Percentiles rank a stretch among this genome's conserved stretches.
Evolutionary conservation across 805 yeast species (phyloP).

Genomic region (Maudiozyma pseudohumilis): DNA sequence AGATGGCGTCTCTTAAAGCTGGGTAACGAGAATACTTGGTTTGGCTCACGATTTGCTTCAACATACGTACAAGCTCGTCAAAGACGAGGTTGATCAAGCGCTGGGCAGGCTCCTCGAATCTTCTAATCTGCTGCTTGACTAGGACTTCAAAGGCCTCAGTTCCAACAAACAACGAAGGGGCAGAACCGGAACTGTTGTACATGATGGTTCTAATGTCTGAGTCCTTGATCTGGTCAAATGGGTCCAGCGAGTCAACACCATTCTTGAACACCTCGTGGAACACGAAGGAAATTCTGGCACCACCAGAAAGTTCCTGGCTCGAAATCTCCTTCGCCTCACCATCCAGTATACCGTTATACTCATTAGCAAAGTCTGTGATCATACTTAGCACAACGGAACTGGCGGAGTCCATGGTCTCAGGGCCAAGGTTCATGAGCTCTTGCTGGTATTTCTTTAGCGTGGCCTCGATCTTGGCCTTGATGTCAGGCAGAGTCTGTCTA

Average conservation of each 20-base stretch:
- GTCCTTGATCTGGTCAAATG: slow-evolving; percentile 92
- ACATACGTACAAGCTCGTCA: slow-evolving; percentile 87
- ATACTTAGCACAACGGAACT: slow-evolving; percentile 81
- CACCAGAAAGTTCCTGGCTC: slow-evolving; percentile 87
- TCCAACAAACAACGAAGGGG: slow-evolving; percentile 94
- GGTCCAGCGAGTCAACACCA: slow-evolving; percentile 86
- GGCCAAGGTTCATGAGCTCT: slow-evolving; percentile 73
- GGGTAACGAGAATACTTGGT: slow-evolving; percentile 87
- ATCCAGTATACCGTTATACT: slow-evolving; percentile 79
- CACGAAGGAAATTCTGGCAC: slow-evolving; percentile 94
- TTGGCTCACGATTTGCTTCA: slow-evolving; percentile 73
- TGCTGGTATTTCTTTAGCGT: slow-evolving; percentile 75
- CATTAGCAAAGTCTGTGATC: slow-evolving; percentile 87
- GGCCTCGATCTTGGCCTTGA: slow-evolving; percentile 78
- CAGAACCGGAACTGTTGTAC: slow-evolving; percentile 93
- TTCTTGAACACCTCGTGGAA: slow-evolving; percentile 93
- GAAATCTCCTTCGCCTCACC: slow-evolving; percentile 90
- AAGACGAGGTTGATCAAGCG: slow-evolving; percentile 84
- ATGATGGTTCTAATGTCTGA: slow-evolving; percentile 92
- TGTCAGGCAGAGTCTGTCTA: slow-evolving; percentile 81
- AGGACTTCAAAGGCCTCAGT: slow-evolving; percentile 94
- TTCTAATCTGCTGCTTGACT: slow-evolving; percentile 83
- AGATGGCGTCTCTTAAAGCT: slow-evolving; percentile 74
- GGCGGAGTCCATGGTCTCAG: slow-evolving; percentile 82
- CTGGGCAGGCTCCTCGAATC: slow-evolving; percentile 89